Evolutionary conservation across 1,139 yeast species (phyloP), one percentile per base, ranked within the genome.

Genomic region (Pichia sp.): DNA sequence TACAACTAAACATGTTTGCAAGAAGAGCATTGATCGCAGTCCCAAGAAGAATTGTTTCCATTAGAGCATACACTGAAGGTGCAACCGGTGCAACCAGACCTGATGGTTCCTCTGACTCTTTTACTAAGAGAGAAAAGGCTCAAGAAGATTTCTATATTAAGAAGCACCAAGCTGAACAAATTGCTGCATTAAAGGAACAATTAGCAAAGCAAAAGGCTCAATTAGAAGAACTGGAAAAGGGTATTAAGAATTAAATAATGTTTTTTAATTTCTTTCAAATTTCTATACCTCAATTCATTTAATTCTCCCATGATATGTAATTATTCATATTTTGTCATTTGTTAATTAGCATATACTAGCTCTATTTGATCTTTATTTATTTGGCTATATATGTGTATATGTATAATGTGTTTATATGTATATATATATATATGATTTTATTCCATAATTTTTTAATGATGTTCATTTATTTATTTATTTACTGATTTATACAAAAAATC

Each of bases 101-200:
- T 44, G 70, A 68, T 41, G 73, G 70, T 44, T 61, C 71, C 39
- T 63, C 68, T 39, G 82, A 78, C 57, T 69, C 79, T 47, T 78
- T 78, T 65, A 67, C 71, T 56, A 75, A 80, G 64, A 80, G 87
- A 60, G 89, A 82, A 66, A 76, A 75, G 68, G 87, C 86, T 50
- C 74, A 74, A 57, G 89, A 82, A 68, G 83, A 81, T 65, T 66
- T 64, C 57, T 82, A 75, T 67, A 71, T 81, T 61, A 73, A 66
- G 59, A 75, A 77, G 58, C 76, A 68, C 53, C 87, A 82, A 66
- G 75, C 76, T 61, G 86, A 79, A 60, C 77, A 76, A 66, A 67
- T 81, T 56, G 72, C 70, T 51, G 70, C 71, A 39, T 67, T 79
- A 56, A 73, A 67, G 55, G 74, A 72, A 59, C 70, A 74, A 55